Base-by-base conservation (phyloP, 371 early-diverging fungal species). In the Batkoa obscura region DNA sequence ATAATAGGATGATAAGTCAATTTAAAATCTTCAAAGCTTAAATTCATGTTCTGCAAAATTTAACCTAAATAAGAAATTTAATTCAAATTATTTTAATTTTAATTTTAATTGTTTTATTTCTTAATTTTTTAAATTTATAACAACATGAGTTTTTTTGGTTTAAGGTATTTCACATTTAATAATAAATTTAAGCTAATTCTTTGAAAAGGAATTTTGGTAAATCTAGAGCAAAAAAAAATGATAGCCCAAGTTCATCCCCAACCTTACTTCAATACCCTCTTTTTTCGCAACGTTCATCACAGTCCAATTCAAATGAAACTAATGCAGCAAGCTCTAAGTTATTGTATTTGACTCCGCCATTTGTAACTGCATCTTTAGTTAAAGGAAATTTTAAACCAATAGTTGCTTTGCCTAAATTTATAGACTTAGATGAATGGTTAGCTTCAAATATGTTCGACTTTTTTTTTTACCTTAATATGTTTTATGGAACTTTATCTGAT, bases 351-450 rank as follows among this genome's bases (percentile, higher is more conserved):
- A 74, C 73, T 43, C 75, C 73, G 39, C 83, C 87, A 12, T 87
- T 82, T 67, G 78, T 82, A 37, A 73, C 74, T 10, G 75, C 88
- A 35, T 81, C 85, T 58, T 80, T 94, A 10, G 93, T 92, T 47
- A 88, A 88, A 62, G 93, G 94, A 46, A 86, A 81, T 64, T 84
- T 93, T 59, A 80, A 81, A 61, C 84, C 85, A 51, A 83, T 94
- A 45, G 84, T 85, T 12, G 81, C 78, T 42, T 70, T 89, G 58
- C 97, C 97, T 37, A 80, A 82, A 62, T 85, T 85, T 64, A 83
- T 93, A 12, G 93, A 96, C 62, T 60, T 70, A 32, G 86, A 92
- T 62, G 97, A 96, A 71, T 96, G 97, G 96, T 79, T 83, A 23
- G 88, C 92, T 1, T 80, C 83, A 59, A 90, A 89, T 72, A 3